phyloP scores from a whole-genome alignment of 148 eudicot species.

The Cornus kousa region DNA sequence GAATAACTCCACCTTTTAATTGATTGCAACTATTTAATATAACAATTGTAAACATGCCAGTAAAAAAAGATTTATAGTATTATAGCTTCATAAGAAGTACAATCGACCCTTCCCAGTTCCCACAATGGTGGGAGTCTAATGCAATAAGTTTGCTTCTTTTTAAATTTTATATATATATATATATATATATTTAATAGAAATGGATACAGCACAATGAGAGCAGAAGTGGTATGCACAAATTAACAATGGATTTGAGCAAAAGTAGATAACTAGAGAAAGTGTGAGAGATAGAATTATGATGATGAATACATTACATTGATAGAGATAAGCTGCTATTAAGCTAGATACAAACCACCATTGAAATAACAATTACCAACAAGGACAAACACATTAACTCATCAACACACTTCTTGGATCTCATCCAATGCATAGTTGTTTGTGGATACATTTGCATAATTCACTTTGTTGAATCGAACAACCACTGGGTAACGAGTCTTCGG shows the following conservation, averaged over 20 bases:
- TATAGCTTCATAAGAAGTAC: too few species aligned
- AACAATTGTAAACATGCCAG: too few species aligned
- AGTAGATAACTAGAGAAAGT: neutral
- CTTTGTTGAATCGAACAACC: constrained; percentile 93
- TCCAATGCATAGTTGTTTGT: constrained; percentile 98
- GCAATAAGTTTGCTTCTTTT: too few species aligned
- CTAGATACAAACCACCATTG: neutral
- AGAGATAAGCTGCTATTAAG: neutral
- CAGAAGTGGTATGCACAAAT: neutral
- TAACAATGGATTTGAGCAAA: neutral
- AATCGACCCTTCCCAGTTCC: too few species aligned
- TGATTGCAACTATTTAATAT: too few species aligned
- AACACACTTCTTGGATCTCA: constrained; percentile 69
- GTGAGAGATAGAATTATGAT: neutral
- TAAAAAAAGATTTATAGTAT: neutral
- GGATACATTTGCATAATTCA: constrained; percentile 86
- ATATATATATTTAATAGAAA: too few species aligned
- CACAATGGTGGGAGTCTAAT: too few species aligned
- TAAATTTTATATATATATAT: too few species aligned
- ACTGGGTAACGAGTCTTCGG: constrained; percentile 89
- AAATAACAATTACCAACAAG: neutral
- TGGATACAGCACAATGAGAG: neutral
- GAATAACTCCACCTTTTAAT: too few species aligned
- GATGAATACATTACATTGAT: neutral
- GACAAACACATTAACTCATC: constrained; percentile 16